Percentiles rank a stretch among this genome's conserved stretches.
Evolutionary conservation across 2,329 filamentous ascomycete genomes (phyloP).

Genomic region (Mycosphaerelloides madeirae): DNA sequence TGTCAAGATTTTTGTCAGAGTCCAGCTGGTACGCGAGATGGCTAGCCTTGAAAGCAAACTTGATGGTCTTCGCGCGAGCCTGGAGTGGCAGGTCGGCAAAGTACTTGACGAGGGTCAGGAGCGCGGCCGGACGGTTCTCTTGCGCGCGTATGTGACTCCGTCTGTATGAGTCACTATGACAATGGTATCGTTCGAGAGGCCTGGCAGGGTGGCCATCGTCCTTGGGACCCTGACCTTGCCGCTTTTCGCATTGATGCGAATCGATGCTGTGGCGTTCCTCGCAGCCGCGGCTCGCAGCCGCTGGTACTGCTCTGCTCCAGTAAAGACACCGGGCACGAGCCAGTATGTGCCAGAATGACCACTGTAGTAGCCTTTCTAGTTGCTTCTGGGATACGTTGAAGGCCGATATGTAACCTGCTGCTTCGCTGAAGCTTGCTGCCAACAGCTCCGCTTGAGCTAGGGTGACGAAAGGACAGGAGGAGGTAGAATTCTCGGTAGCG

Average conservation of each 20-base stretch:
- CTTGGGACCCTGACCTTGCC: slow-evolving; percentile 5
- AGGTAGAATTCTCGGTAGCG: neutral
- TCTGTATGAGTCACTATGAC: slow-evolving; percentile 10
- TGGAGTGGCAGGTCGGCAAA: slow-evolving; percentile 3
- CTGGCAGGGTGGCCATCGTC: slow-evolving; percentile 6
- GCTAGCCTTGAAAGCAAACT: slow-evolving; percentile 9
- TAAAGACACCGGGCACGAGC: slow-evolving; percentile 7
- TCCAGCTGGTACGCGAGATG: slow-evolving; percentile 8
- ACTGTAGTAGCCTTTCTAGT: slow-evolving; percentile 4
- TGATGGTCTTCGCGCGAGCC: slow-evolving; percentile 5
- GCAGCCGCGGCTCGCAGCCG: neutral
- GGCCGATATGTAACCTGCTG: slow-evolving; percentile 7
- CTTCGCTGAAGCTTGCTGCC: slow-evolving; percentile 2
- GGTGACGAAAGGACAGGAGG: slow-evolving; percentile 5
- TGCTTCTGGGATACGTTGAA: slow-evolving; percentile 6
- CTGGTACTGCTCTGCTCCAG: slow-evolving; percentile 5
- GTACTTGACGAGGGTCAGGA: slow-evolving; percentile 4
- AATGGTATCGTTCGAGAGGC: slow-evolving; percentile 7
- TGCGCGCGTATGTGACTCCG: slow-evolving; percentile 8
- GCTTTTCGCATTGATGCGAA: slow-evolving; percentile 6
- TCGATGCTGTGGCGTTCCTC: slow-evolving; percentile 5
- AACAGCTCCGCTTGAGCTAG: slow-evolving; percentile 1
- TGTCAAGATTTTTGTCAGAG: slow-evolving; percentile 2
- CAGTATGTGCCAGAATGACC: slow-evolving; percentile 4
- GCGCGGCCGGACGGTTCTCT: slow-evolving; percentile 8